A percentile compares a stretch with the other conserved stretches of the same genome.
Conservation (phyloP, 148 eudicot genomes). For the Talinum fruticosum region DNA sequence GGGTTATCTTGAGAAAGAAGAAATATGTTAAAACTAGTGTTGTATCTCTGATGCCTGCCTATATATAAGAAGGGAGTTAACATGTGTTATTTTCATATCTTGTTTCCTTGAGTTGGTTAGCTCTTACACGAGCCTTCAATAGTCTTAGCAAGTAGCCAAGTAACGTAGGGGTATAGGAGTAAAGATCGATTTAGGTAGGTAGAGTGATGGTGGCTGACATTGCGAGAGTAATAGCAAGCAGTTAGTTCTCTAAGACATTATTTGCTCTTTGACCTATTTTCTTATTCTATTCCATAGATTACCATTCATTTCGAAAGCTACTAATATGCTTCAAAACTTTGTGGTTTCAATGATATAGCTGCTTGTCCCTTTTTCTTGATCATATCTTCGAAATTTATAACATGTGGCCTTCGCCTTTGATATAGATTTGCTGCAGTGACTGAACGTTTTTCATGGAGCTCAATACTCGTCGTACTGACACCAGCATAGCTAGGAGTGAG, state of each 20-base stretch:
- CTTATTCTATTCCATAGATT: not conserved
- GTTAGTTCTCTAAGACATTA: not conserved
- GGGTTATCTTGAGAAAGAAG: not conserved
- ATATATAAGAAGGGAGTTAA: not conserved
- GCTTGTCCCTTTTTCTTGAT: not conserved
- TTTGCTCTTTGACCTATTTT: not conserved
- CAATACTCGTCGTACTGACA: constrained; percentile 91
- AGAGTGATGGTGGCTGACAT: not conserved
- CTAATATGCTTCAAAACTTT: not conserved
- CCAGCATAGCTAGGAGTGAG: constrained; percentile 85
- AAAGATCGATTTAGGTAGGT: not conserved
- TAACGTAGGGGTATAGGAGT: not conserved
- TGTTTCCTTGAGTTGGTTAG: too few species aligned
- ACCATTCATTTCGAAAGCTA: not conserved
- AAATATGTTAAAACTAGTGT: not conserved
- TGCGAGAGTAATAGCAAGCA: not conserved
- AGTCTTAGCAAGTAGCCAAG: not conserved
- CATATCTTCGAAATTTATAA: not conserved
- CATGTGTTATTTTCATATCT: not conserved
- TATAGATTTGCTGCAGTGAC: constrained; percentile 90
- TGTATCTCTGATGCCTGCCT: not conserved
- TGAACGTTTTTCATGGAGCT: constrained; percentile 99
- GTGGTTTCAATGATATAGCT: not conserved
- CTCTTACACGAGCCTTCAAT: not conserved
- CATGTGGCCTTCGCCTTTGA: not conserved